phyloP scores from a whole-genome alignment of 768 basidiomycete genomes.

The Leccinum olivaceopallidum region DNA sequence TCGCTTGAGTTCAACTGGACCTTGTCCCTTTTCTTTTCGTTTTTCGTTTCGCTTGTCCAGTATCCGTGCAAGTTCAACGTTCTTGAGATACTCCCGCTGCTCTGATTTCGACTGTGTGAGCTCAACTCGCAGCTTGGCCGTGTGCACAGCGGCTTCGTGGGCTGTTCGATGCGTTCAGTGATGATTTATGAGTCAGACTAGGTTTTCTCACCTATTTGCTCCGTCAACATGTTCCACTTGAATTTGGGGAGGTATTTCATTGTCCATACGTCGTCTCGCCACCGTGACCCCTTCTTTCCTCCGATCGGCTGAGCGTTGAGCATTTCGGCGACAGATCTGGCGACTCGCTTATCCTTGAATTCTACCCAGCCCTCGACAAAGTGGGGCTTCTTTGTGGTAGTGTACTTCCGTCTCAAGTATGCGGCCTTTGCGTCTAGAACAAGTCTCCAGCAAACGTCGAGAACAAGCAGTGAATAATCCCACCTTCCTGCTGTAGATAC shows the following conservation, averaged over 20 bases:
- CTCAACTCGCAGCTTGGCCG: conserved; percentile 88
- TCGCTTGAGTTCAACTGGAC: conserved; percentile 35
- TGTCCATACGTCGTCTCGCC: conserved; percentile 98
- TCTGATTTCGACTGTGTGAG: conserved; percentile 85
- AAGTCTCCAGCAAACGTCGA: conserved; percentile 2
- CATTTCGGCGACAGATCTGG: conserved; percentile 89
- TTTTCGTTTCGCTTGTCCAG: conserved; percentile 77
- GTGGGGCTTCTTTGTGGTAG: conserved; percentile 80
- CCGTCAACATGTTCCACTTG: conserved; percentile 98
- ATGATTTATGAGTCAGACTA: neutral
- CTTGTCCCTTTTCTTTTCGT: conserved; percentile 59
- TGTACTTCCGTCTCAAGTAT: conserved; percentile 78
- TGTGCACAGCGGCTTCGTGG: conserved; percentile 87
- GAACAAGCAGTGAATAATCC: conserved; percentile 18
- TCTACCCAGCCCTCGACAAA: conserved; percentile 99
- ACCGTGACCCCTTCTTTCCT: conserved; percentile 85
- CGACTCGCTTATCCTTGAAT: conserved; percentile 92
- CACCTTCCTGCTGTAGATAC: conserved; percentile 92
- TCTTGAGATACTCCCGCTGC: conserved; percentile 89
- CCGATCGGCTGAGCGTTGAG: conserved; percentile 95
- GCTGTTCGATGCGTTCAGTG: conserved; percentile 48
- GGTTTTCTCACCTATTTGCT: conserved; percentile 87
- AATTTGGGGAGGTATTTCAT: conserved; percentile 98
- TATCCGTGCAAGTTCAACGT: conserved; percentile 90
- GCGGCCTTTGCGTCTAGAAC: conserved; percentile 79